phyloP scores from a whole-genome alignment of 441 rosid genomes.

The Flueggea neowawraea region DNA sequence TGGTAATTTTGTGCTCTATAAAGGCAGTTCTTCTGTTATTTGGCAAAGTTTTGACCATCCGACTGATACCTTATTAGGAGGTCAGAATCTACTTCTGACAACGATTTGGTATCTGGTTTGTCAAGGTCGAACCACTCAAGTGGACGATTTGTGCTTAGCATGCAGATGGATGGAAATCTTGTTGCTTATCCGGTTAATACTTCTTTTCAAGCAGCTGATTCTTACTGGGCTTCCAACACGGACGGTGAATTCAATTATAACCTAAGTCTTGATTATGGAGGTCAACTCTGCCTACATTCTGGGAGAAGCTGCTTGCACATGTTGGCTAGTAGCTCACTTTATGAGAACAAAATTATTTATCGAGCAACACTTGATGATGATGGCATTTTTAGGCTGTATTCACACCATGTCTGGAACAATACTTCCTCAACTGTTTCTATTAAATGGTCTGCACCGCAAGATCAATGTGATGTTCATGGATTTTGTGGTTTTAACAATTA shows the following conservation, averaged over 20 bases:
- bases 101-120: not conserved
- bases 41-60: slow-evolving; percentile 31
- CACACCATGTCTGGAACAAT: slow-evolving; percentile 7
- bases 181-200: slow-evolving; percentile 14
- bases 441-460: not conserved
- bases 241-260: no score
- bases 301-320: no score
- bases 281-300: no score
- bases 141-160: slow-evolving; percentile 5
- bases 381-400: slow-evolving; percentile 21
- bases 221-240: not conserved
- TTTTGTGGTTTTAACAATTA: slow-evolving; percentile 24
- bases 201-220: not conserved
- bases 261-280: no score
- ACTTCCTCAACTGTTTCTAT: not conserved
- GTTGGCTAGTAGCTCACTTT: slow-evolving; percentile 2
- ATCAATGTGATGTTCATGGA: slow-evolving; percentile 5
- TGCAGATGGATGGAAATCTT: slow-evolving; percentile 8
- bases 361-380: slow-evolving; percentile 22
- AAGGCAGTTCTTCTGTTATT: not conserved
- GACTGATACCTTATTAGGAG: slow-evolving; percentile 27
- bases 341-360: slow-evolving; percentile 1
- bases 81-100: not conserved
- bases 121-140: slow-evolving; percentile 13
- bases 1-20: slow-evolving; percentile 26